Conservation (phyloP, 176 grass and related monocot genomes). For the Elymus sibiricus region DNA sequence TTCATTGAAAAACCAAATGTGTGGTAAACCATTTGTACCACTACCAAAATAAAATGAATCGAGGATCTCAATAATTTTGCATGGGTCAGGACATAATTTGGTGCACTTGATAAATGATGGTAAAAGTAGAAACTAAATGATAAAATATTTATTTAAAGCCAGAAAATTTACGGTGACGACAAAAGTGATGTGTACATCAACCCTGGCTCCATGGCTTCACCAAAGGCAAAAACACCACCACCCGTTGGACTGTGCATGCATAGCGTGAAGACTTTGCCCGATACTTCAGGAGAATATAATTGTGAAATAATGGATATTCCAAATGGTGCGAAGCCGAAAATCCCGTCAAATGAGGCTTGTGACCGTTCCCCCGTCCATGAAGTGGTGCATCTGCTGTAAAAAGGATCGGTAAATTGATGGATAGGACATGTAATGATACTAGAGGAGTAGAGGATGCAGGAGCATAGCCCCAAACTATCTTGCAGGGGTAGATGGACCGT, state of each 20-base stretch:
- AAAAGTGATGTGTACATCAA: background rate
- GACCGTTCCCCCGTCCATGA: background rate
- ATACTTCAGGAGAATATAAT: background rate
- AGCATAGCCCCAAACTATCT: background rate
- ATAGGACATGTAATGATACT: background rate
- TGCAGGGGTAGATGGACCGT: background rate
- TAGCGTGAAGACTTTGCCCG: background rate
- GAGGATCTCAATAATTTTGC: too few species aligned
- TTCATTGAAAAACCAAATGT: too few species aligned
- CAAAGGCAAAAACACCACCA: background rate
- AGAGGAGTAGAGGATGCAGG: background rate
- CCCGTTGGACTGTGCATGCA: background rate
- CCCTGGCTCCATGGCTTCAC: background rate
- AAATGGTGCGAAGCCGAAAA: background rate
- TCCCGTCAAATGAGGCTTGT: background rate
- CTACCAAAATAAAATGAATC: too few species aligned
- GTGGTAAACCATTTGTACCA: too few species aligned
- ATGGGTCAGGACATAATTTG: too few species aligned
- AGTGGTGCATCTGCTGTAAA: background rate
- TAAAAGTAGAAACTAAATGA: too few species aligned
- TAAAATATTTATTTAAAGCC: too few species aligned
- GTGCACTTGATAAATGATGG: too few species aligned
- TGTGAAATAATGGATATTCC: background rate
- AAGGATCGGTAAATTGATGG: background rate
- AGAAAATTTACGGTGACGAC: background rate